Evolutionary conservation across 2,329 filamentous ascomycete genomes (phyloP).

Genomic region (Trichophyton rubrum): DNA sequence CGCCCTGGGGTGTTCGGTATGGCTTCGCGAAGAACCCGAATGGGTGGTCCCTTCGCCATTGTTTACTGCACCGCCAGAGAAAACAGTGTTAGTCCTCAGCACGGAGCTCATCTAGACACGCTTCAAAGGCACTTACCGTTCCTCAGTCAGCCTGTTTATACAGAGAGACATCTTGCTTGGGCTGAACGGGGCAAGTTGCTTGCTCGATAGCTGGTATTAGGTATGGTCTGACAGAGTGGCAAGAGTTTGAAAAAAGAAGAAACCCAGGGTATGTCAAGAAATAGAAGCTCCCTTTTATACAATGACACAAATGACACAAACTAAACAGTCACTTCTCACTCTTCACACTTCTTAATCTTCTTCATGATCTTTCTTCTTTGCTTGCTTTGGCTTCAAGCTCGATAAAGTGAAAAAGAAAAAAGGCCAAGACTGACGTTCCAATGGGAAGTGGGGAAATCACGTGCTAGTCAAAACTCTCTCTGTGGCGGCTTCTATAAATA

Average conservation of each 20-base stretch:
- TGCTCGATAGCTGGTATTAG: background rate
- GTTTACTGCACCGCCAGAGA: conserved; percentile 51
- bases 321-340: background rate
- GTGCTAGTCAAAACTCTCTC: background rate
- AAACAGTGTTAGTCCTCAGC: conserved; percentile 11
- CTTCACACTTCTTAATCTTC: background rate
- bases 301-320: background rate
- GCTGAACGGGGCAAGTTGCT: background rate
- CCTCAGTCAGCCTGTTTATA: conserved; percentile 74
- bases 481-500: background rate
- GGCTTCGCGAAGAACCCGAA: conserved; percentile 96
- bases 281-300: background rate
- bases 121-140: conserved; percentile 50
- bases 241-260: background rate
- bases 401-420: background rate
- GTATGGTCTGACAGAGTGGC: background rate
- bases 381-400: background rate
- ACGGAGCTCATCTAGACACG: background rate
- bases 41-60: conserved; percentile 93
- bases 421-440: background rate
- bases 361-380: background rate
- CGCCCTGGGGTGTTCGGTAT: conserved; percentile 61
- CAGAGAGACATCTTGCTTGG: conserved; percentile 61
- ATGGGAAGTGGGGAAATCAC: background rate
- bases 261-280: background rate